A percentile compares a stretch with the other conserved stretches of the same genome.
These are phyloP conservation scores for Candida mattraensis DNA, from an alignment of 805 yeast species.

Conservation along the genomic window DNA sequence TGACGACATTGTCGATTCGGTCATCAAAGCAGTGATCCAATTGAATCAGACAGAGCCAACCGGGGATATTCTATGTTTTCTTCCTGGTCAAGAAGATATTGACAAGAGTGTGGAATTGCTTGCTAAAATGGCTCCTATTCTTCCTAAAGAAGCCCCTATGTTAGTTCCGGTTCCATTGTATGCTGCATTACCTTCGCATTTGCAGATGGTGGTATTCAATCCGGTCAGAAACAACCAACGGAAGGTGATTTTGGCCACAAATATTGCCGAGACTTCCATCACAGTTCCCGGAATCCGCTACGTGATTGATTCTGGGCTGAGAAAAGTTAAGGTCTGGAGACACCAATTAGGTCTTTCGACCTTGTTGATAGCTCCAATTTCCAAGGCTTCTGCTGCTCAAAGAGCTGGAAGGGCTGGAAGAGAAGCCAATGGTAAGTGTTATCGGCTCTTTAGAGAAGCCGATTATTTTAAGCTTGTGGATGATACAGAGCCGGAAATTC, in stretches of 20 bases:
- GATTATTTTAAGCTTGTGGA: slow-evolving; percentile 62
- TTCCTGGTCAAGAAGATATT: slow-evolving; percentile 97
- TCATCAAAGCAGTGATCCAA: slow-evolving; percentile 72
- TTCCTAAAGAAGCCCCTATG: slow-evolving; percentile 74
- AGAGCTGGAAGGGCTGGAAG: slow-evolving; percentile 99
- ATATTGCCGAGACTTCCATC: slow-evolving; percentile 96
- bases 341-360: slow-evolving; percentile 93
- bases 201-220: slow-evolving; percentile 79
- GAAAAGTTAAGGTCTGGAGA: slow-evolving; percentile 94
- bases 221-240: slow-evolving; percentile 65
- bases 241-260: slow-evolving; percentile 88
- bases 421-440: slow-evolving; percentile 90
- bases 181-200: slow-evolving; percentile 87
- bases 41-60: slow-evolving; percentile 74
- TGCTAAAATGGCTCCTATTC: slow-evolving; percentile 55
- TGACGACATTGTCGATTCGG: slow-evolving; percentile 82
- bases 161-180: slow-evolving; percentile 82
- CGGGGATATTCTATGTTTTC: slow-evolving; percentile 90
- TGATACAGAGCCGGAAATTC: slow-evolving; percentile 92
- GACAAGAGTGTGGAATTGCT: slow-evolving; percentile 75
- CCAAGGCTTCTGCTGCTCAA: slow-evolving; percentile 93
- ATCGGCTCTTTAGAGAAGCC: slow-evolving; percentile 73
- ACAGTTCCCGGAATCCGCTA: slow-evolving; percentile 94
- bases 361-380: slow-evolving; percentile 84
- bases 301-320: slow-evolving; percentile 88